Evolutionary conservation across 2,329 filamentous ascomycete species (phyloP), one percentile per base, ranked within the genome.

Genomic region (Mariannaea elegans): DNA sequence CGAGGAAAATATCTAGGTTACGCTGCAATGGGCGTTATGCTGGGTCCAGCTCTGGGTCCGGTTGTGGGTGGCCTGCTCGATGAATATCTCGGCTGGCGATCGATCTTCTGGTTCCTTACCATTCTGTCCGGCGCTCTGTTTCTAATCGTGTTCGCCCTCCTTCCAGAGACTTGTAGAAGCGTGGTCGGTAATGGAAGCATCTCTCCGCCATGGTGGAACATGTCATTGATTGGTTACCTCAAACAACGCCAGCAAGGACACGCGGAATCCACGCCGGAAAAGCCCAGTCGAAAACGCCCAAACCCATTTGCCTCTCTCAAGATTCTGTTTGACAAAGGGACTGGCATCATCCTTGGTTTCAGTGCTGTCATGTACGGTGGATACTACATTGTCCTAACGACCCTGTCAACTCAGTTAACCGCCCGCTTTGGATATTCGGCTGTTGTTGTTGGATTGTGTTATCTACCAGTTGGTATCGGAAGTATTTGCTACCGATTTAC

Each of bases 41-140:
- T 80, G 13, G 79, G 79, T 2, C 79, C 79, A 1, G 73, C 79
- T 1, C 65, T 81, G 0, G 79, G 79, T 1, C 79, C 79, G 1
- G 64, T 80, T 1, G 69, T 81, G 3, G 79, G 79, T 4, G 79
- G 79, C 21, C 68, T 73, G 23, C 73, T 81, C 21, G 73, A 76
- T 5, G 65, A 70, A 1, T 64, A 70, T 2, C 36, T 57, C 7
- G 56, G 61, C 13, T 64, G 62, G 62, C 34, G 53, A 12, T 59
- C 44, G 7, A 64, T 59, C 18, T 64, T 64, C 21, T 64, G 62
- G 62, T 54, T 64, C 8, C 27, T 64, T 14, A 46, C 51, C 5
- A 64, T 64, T 36, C 36, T 59, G 1, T 56, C 50, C 7, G 51
- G 55, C 1, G 16, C 21, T 24, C 18, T 50, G 2, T 54, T 64